A percentile compares a stretch with the other conserved stretches of the same genome.
Conservation (phyloP, 2,329 filamentous ascomycete species). For the Aureobasidium leucospermi region DNA sequence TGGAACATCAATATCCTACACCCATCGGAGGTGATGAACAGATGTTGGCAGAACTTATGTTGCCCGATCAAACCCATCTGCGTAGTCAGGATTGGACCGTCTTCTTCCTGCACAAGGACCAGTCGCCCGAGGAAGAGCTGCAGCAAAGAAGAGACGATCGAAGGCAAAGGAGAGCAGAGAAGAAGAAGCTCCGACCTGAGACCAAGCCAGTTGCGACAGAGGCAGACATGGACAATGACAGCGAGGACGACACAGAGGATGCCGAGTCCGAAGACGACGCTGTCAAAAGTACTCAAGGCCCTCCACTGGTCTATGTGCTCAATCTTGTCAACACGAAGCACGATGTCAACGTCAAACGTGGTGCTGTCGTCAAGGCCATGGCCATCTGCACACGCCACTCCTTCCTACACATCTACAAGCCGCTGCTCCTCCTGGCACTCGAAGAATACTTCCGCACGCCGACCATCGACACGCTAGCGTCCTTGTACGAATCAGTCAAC, state of each 20-base stretch:
- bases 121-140: constrained; percentile 54
- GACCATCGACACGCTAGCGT: constrained; percentile 75
- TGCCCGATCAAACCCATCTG: constrained; percentile 92
- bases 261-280: constrained; percentile 42
- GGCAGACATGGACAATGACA: constrained; percentile 43
- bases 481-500: constrained; percentile 88
- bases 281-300: constrained; percentile 61
- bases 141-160: constrained; percentile 34
- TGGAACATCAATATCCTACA: constrained; percentile 96
- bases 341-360: constrained; percentile 85
- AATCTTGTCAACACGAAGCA: constrained; percentile 98
- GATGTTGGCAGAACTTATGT: constrained; percentile 96
- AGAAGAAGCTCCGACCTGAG: constrained; percentile 24
- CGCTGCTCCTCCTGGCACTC: constrained; percentile 77
- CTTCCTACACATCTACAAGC: constrained; percentile 99
- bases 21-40: constrained; percentile 95
- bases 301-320: constrained; percentile 90
- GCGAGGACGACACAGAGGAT: constrained; percentile 44
- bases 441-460: constrained; percentile 97
- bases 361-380: constrained; percentile 95
- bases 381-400: constrained; percentile 96
- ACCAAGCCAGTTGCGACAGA: constrained; percentile 47
- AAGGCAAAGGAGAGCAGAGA: constrained; percentile 36
- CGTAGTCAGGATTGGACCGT: constrained; percentile 98
- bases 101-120: constrained; percentile 96